Conservation (phyloP, 2,329 filamentous ascomycete genomes). For the Periglandula ipomoeae region DNA sequence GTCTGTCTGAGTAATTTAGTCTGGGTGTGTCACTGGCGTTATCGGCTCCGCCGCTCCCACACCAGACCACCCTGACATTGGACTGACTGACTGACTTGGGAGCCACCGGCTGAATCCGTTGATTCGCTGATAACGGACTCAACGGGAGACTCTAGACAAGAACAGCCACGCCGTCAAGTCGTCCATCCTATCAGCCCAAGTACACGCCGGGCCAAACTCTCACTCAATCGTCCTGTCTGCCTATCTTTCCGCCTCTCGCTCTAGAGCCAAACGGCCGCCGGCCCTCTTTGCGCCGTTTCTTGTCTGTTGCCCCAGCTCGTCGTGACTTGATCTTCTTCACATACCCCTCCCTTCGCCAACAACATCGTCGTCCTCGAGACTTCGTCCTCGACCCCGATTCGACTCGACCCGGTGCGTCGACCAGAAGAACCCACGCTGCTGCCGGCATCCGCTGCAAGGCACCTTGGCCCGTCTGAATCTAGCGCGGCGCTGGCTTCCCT, state of each 20-base stretch:
- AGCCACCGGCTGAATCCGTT: not conserved
- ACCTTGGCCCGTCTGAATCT: not conserved
- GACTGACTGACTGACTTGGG: too few relatives aligned
- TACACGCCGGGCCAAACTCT: not conserved
- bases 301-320: too few relatives aligned
- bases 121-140: constrained; percentile 5
- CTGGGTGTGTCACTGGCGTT: not conserved
- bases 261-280: not conserved
- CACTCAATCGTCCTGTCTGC: not conserved
- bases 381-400: not conserved
- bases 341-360: not conserved
- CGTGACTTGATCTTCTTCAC: not conserved
- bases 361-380: not conserved
- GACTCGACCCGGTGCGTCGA: not conserved
- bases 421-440: not conserved
- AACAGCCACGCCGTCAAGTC: not conserved
- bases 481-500: not conserved
- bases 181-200: not conserved
- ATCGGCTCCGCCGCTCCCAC: too few relatives aligned
- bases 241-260: not conserved
- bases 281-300: too few relatives aligned
- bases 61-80: too few relatives aligned
- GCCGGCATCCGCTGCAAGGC: not conserved
- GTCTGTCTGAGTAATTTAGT: not conserved
- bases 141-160: not conserved